A percentile compares a stretch with the other conserved stretches of the same genome.
Conservation (phyloP, 352 stramenopile species). For the Phytopythium kandeliae region DNA sequence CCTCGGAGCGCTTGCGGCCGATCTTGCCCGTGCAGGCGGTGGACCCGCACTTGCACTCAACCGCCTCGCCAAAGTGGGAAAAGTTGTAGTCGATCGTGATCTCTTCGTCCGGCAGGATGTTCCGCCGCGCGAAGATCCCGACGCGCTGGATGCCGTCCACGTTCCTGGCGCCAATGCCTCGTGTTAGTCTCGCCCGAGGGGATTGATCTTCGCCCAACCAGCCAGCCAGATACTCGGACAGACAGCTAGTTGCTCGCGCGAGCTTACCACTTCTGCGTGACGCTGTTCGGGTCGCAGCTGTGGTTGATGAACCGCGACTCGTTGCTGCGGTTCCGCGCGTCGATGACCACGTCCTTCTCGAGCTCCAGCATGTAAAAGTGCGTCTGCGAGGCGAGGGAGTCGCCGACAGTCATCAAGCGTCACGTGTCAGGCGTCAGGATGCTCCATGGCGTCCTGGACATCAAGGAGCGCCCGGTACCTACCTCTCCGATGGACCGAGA, state of each 20-base stretch:
- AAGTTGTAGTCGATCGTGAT: slow-evolving; percentile 88
- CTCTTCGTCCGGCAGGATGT: slow-evolving; percentile 52
- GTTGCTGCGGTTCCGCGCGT: slow-evolving; percentile 87
- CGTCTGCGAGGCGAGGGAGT: too few relatives aligned
- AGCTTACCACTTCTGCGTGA: slow-evolving; percentile 90
- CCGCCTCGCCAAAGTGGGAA: slow-evolving; percentile 71
- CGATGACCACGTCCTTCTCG: slow-evolving; percentile 80
- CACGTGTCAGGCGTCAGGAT: not conserved
- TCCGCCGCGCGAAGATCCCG: slow-evolving; percentile 68
- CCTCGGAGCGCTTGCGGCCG: slow-evolving; percentile 59
- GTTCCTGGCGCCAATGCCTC: too few relatives aligned
- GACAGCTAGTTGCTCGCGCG: too few relatives aligned
- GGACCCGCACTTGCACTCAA: slow-evolving; percentile 73
- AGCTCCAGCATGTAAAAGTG: slow-evolving; percentile 88
- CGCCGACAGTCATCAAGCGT: not conserved
- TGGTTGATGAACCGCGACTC: slow-evolving; percentile 96
- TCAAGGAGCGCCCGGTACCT: too few relatives aligned
- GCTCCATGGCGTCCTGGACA: too few relatives aligned
- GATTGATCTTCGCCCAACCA: too few relatives aligned
- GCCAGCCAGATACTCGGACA: too few relatives aligned
- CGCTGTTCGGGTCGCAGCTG: slow-evolving; percentile 92
- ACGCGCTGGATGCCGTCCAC: slow-evolving; percentile 69
- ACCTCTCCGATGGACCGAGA: slow-evolving; percentile 55
- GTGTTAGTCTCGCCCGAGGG: too few relatives aligned
- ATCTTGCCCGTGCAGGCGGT: slow-evolving; percentile 70